phyloP scores from a whole-genome alignment of 257 asterid genomes.

The Cinchona pubescens region DNA sequence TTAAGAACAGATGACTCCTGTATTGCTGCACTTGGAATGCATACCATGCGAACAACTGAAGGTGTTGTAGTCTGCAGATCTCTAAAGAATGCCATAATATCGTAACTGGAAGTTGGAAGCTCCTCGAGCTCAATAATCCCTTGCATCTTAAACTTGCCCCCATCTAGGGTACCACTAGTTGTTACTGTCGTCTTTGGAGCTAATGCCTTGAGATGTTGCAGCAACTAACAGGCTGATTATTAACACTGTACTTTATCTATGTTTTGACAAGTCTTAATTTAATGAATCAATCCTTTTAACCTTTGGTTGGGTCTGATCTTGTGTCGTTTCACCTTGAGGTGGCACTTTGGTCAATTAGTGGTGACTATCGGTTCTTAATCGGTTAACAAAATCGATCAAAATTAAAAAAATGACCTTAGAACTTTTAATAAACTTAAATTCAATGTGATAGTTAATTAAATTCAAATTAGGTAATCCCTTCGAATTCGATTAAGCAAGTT shows the following conservation, averaged over 20 bases:
- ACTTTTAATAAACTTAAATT: too few species aligned
- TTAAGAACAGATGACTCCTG: constrained; percentile 61
- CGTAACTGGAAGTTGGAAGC: constrained; percentile 28
- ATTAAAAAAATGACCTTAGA: too few species aligned
- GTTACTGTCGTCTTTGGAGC: not conserved
- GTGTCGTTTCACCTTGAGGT: not conserved
- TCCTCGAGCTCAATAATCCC: not conserved
- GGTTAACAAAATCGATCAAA: too few species aligned
- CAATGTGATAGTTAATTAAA: too few species aligned
- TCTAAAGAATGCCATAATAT: constrained; percentile 70
- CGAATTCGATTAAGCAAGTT: too few species aligned
- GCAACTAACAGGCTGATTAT: not conserved
- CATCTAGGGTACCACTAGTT: not conserved
- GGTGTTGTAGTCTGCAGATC: constrained; percentile 56
- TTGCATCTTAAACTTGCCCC: not conserved
- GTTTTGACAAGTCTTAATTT: not conserved
- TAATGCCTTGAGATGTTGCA: not conserved
- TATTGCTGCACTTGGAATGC: constrained; percentile 50
- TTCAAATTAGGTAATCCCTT: too few species aligned
- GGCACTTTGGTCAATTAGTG: not conserved
- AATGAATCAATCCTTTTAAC: not conserved
- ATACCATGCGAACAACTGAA: constrained; percentile 59
- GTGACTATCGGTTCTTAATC: too few species aligned
- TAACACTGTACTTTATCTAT: not conserved
- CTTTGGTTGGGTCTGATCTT: not conserved